Evolutionary conservation across 768 basidiomycete genomes (phyloP).

Genomic region (Phlebiopsis flavidoalba): DNA sequence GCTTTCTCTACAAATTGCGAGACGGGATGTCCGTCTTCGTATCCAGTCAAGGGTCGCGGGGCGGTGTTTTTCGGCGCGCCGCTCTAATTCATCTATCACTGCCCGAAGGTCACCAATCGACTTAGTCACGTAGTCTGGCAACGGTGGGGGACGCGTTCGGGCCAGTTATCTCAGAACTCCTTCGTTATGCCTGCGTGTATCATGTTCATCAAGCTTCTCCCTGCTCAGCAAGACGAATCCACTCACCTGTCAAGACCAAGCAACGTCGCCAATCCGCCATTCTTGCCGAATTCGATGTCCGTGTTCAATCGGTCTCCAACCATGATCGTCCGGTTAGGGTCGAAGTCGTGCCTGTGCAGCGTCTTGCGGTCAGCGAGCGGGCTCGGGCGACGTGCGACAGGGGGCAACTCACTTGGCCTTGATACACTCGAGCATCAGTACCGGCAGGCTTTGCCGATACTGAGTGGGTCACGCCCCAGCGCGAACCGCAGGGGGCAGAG

Average conservation of each 20-base stretch:
- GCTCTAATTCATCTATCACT: conserved; percentile 5
- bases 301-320: conserved; percentile 94
- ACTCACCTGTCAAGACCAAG: conserved; percentile 87
- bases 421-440: conserved; percentile 92
- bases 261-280: conserved; percentile 80
- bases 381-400: not conserved
- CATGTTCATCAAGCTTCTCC: conserved; percentile 1
- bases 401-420: conserved; percentile 52
- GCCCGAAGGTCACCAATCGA: conserved; percentile 77
- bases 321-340: conserved; percentile 88
- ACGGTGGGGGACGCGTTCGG: conserved; percentile 64
- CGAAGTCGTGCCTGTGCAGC: conserved; percentile 67
- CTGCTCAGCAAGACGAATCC: not conserved
- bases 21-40: not conserved
- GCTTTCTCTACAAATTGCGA: not conserved
- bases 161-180: conserved; percentile 67
- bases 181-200: conserved; percentile 62
- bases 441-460: conserved; percentile 88
- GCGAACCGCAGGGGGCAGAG: conserved; percentile 79
- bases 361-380: not conserved
- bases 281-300: conserved; percentile 90
- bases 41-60: not conserved
- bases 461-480: conserved; percentile 62
- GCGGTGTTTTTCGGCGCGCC: not conserved
- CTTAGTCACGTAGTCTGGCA: conserved; percentile 75